phyloP scores from a whole-genome alignment of 352 stramenopile genomes.

The Phytophthora meadii region DNA sequence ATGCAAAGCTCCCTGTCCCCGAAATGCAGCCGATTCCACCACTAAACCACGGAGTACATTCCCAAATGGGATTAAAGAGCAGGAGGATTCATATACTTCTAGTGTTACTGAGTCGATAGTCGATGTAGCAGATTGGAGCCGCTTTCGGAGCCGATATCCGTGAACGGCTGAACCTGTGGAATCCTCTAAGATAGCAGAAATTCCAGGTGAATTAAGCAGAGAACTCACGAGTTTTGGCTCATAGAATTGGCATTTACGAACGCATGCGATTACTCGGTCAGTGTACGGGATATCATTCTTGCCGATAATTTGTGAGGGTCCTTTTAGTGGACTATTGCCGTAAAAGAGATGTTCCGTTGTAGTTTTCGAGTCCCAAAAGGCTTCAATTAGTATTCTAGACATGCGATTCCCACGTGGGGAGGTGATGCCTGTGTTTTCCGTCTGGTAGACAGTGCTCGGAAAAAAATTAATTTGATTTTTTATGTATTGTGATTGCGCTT shows the following conservation, averaged over 20 bases:
- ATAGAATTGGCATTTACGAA: background rate
- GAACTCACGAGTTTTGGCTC: background rate
- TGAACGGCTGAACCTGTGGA: background rate
- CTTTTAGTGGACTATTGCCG: background rate
- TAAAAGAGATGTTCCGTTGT: background rate
- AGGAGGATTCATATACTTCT: background rate
- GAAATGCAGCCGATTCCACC: conserved; percentile 25
- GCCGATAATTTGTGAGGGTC: background rate
- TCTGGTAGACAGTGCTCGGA: too few relatives aligned
- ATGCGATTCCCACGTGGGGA: too few relatives aligned
- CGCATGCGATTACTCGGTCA: background rate
- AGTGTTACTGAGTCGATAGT: background rate
- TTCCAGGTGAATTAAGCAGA: background rate
- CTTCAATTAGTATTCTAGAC: too few relatives aligned
- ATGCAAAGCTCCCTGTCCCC: conserved; percentile 11
- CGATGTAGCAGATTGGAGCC: background rate
- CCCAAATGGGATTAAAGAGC: background rate
- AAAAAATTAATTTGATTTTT: too few relatives aligned
- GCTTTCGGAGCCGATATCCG: background rate
- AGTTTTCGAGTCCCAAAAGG: background rate
- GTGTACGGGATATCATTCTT: too few relatives aligned
- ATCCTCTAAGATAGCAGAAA: background rate
- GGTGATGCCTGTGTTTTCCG: too few relatives aligned
- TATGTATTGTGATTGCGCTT: too few relatives aligned
- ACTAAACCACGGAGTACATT: conserved; percentile 5